phyloP scores from a whole-genome alignment of 257 asterid genomes.

The Rubia yunnanensis region DNA sequence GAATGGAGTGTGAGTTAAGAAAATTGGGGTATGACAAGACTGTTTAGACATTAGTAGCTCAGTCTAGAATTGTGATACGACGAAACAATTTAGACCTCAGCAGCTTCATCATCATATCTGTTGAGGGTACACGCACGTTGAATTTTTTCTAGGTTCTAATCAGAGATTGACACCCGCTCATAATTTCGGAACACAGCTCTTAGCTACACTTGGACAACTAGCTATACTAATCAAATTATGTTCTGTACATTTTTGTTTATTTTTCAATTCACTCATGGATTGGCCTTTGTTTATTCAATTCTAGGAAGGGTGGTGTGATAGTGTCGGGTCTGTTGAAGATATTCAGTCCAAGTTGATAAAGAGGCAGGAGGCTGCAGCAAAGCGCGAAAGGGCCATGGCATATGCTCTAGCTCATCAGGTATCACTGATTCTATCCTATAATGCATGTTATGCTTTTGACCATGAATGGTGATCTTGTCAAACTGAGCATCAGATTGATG shows the following conservation, averaged over 20 bases:
- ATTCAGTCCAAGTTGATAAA: conserved; percentile 85
- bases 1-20: neutral
- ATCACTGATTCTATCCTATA: conserved; percentile 11
- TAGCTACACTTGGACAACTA: neutral
- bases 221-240: neutral
- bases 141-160: conserved; percentile 1
- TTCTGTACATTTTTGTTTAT: neutral
- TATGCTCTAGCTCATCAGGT: conserved; percentile 99
- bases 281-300: conserved; percentile 2
- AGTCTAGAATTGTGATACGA: neutral
- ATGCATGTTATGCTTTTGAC: conserved; percentile 3
- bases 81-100: neutral
- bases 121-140: neutral
- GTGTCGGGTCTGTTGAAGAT: conserved; percentile 89
- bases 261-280: neutral
- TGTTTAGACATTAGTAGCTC: neutral
- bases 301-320: conserved; percentile 97
- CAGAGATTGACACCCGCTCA: neutral
- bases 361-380: conserved; percentile 98
- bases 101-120: neutral
- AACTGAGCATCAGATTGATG: neutral
- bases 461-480: neutral
- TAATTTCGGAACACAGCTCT: neutral
- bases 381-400: conserved; percentile 99
- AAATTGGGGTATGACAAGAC: neutral